phyloP scores from a whole-genome alignment of 495 filamentous ascomycete genomes.

The Peziza echinospora region DNA sequence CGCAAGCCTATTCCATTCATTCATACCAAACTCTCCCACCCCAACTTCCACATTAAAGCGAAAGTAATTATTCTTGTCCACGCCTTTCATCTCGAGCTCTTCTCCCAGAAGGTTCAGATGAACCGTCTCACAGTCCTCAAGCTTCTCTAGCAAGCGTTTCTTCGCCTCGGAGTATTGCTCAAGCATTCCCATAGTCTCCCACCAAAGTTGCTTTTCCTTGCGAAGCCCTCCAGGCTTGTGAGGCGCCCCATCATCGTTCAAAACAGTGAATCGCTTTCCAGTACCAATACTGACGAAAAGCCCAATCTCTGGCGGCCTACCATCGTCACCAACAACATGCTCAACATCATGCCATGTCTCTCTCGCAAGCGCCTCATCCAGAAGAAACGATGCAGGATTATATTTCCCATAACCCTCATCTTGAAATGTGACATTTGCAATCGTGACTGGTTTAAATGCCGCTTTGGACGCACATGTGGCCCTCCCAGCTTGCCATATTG shows the following conservation, averaged over 20 bases:
- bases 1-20: conserved; percentile 80
- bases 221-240: neutral
- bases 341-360: neutral
- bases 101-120: conserved; percentile 63
- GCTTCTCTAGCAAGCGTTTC: conserved; percentile 61
- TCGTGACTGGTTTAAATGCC: conserved; percentile 88
- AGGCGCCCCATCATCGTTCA: conserved; percentile 17
- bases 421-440: conserved; percentile 79
- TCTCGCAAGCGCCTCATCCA: conserved; percentile 56
- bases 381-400: conserved; percentile 63
- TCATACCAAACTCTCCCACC: conserved; percentile 95
- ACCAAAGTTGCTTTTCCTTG: conserved; percentile 1
- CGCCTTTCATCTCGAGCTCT: conserved; percentile 49
- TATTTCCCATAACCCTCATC: conserved; percentile 85
- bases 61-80: conserved; percentile 79
- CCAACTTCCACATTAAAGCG: conserved; percentile 92
- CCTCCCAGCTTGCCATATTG: conserved; percentile 86
- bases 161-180: conserved; percentile 81
- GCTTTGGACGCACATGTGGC: conserved; percentile 77
- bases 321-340: conserved; percentile 23
- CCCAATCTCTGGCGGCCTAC: conserved; percentile 91
- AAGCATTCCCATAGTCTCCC: conserved; percentile 28
- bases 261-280: conserved; percentile 46
- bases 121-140: conserved; percentile 80
- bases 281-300: conserved; percentile 85